These are phyloP conservation scores for Jamesozyma jinghongensis DNA, from an alignment of 805 yeast genomes.

Conservation along the genomic window DNA sequence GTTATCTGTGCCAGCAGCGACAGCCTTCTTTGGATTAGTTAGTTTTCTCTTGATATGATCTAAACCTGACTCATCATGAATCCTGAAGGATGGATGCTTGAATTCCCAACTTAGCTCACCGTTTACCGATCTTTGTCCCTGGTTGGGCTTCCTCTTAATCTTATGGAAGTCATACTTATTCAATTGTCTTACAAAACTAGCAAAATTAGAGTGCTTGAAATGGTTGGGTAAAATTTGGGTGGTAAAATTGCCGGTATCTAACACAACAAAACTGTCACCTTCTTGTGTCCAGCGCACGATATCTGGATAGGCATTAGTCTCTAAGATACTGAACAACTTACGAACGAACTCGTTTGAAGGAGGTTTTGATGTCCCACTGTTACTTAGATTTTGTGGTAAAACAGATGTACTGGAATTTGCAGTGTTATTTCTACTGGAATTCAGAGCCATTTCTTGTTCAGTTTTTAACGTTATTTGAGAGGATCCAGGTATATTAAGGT, in stretches of 20 bases:
- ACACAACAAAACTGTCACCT: constrained; percentile 84
- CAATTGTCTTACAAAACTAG: constrained; percentile 88
- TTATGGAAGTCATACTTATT: constrained; percentile 97
- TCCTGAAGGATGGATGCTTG: constrained; percentile 79
- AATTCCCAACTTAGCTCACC: constrained; percentile 91
- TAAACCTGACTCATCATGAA: constrained; percentile 65
- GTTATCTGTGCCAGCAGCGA: background rate
- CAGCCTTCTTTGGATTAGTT: constrained; percentile 43
- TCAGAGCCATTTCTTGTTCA: background rate
- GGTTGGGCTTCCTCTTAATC: constrained; percentile 66
- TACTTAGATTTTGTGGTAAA: background rate
- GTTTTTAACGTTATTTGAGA: background rate
- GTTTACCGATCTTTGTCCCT: constrained; percentile 43
- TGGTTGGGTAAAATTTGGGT: constrained; percentile 82
- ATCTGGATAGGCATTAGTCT: constrained; percentile 62
- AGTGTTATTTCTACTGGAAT: background rate
- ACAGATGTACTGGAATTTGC: background rate
- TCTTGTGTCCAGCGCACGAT: constrained; percentile 77
- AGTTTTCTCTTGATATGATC: constrained; percentile 84
- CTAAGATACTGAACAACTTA: constrained; percentile 74
- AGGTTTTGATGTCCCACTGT: constrained; percentile 2
- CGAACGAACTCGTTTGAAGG: constrained; percentile 72
- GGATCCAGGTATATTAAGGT: background rate
- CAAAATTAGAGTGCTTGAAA: constrained; percentile 91
- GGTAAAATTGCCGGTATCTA: constrained; percentile 86